These are phyloP conservation scores for Lagenidium giganteum DNA, from an alignment of 352 stramenopile genomes.

Conservation along the genomic window DNA sequence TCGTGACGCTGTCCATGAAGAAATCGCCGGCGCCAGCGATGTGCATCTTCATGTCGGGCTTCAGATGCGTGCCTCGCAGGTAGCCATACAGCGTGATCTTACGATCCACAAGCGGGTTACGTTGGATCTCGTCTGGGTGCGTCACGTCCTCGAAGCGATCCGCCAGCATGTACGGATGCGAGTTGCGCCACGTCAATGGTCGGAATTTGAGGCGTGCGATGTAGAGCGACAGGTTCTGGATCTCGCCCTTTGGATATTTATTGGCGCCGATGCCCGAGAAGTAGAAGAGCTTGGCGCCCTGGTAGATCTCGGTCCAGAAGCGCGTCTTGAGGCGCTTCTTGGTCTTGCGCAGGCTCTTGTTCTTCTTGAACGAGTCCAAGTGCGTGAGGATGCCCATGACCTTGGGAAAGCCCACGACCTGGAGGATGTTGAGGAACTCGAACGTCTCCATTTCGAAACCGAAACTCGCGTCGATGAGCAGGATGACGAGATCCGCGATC, in stretches of 20 bases:
- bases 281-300: constrained; percentile 95
- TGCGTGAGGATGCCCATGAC: constrained; percentile 99
- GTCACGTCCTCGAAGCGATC: constrained; percentile 99
- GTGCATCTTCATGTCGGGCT: constrained; percentile 95
- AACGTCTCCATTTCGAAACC: constrained; percentile 99
- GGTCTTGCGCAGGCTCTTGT: constrained; percentile 97
- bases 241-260: constrained; percentile 99
- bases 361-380: constrained; percentile 97
- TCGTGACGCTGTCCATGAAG: constrained; percentile 91
- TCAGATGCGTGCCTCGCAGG: constrained; percentile 97
- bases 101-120: constrained; percentile 89
- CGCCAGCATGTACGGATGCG: constrained; percentile 98
- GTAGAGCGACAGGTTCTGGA: constrained; percentile 97
- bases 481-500: constrained; percentile 97
- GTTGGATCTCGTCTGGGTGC: constrained; percentile 90
- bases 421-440: constrained; percentile 99
- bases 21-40: constrained; percentile 98
- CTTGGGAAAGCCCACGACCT: constrained; percentile 89
- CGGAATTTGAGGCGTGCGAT: constrained; percentile 98
- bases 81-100: constrained; percentile 98
- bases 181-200: constrained; percentile 98
- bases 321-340: constrained; percentile 99
- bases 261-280: constrained; percentile 97
- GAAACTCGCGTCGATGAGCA: constrained; percentile 99
- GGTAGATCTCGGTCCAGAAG: constrained; percentile 99